Evolutionary conservation across 768 basidiomycete species (phyloP).

Genomic region (Grammothele lineata): DNA sequence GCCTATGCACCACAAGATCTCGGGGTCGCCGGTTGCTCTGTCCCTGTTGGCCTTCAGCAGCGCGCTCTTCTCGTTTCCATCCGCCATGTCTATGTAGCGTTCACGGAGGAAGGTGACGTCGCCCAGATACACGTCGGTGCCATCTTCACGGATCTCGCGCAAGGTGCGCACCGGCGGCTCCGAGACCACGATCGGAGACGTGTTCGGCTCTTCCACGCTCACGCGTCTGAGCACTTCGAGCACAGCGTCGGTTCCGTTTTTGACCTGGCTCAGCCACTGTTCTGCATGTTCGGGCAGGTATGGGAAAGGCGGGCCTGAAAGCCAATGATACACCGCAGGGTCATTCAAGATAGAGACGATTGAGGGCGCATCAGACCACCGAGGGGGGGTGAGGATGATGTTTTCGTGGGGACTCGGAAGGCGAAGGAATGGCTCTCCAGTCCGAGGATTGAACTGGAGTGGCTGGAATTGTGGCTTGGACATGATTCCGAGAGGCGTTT

Average conservation of each 20-base stretch:
- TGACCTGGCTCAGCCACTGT: constrained; percentile 34
- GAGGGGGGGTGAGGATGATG: constrained; percentile 59
- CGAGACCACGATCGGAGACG: constrained; percentile 32
- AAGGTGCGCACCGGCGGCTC: constrained; percentile 46
- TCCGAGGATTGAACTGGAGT: constrained; percentile 22
- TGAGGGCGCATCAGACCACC: constrained; percentile 37
- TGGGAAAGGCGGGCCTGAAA: constrained; percentile 49
- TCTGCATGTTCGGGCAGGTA: constrained; percentile 42
- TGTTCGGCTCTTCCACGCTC: constrained; percentile 12
- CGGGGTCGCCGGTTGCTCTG: constrained; percentile 44
- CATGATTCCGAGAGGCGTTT: constrained; percentile 3
- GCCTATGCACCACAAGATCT: constrained; percentile 59
- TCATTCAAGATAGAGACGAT: constrained; percentile 47
- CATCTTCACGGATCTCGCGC: constrained; percentile 52
- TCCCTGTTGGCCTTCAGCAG: constrained; percentile 38
- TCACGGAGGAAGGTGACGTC: constrained; percentile 32
- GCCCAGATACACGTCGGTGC: constrained; percentile 51
- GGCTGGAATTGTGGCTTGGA: constrained; percentile 29
- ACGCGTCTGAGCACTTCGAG: constrained; percentile 29
- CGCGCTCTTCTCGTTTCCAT: constrained; percentile 33
- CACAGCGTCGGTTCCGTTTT: constrained; percentile 25
- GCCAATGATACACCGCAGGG: constrained; percentile 37
- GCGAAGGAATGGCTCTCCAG: constrained; percentile 51
- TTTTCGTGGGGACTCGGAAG: constrained; percentile 45
- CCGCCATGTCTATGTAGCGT: constrained; percentile 27